phyloP scores from a whole-genome alignment of 2,329 filamentous ascomycete genomes.

The Didymella keratinophila region DNA sequence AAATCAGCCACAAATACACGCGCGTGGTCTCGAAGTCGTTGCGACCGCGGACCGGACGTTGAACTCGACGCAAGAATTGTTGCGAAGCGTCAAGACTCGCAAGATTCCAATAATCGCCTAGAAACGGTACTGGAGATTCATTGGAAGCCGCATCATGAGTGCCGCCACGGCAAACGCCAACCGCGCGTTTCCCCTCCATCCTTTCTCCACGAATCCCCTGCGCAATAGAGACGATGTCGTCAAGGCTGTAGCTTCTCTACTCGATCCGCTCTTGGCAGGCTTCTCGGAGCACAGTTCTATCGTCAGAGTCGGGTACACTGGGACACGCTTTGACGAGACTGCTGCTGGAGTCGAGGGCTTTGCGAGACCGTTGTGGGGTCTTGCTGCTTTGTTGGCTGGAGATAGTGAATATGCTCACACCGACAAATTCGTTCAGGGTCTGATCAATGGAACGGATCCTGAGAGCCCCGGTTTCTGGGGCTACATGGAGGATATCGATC shows the following conservation, averaged over 20 bases:
- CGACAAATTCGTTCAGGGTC: slow-evolving; percentile 72
- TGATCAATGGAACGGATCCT: slow-evolving; percentile 75
- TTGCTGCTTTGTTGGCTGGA: slow-evolving; percentile 74
- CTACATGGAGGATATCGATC: slow-evolving; percentile 76
- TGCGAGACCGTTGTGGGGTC: slow-evolving; percentile 77
- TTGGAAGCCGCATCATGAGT: slow-evolving; percentile 17
- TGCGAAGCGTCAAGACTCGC: slow-evolving; percentile 15
- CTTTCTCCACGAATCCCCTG: slow-evolving; percentile 55
- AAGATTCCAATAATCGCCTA: slow-evolving; percentile 1
- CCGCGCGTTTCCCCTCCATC: slow-evolving; percentile 52
- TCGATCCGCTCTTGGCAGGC: slow-evolving; percentile 75
- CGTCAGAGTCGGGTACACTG: slow-evolving; percentile 73
- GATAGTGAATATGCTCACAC: slow-evolving; percentile 70
- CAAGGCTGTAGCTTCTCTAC: slow-evolving; percentile 58
- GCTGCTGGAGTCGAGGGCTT: slow-evolving; percentile 81
- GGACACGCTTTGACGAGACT: slow-evolving; percentile 78
- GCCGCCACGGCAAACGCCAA: slow-evolving; percentile 41
- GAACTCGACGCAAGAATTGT: slow-evolving; percentile 18
- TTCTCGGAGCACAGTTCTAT: slow-evolving; percentile 73
- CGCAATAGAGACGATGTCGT: slow-evolving; percentile 53
- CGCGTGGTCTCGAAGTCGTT: not conserved
- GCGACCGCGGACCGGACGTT: slow-evolving; percentile 15
- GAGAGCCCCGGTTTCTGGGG: slow-evolving; percentile 78
- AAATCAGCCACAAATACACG: slow-evolving; percentile 14
- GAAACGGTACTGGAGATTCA: not conserved